Percentiles rank a stretch among this genome's conserved stretches.
Conservation (phyloP, 257 asterid species). For the Verbena officinalis region DNA sequence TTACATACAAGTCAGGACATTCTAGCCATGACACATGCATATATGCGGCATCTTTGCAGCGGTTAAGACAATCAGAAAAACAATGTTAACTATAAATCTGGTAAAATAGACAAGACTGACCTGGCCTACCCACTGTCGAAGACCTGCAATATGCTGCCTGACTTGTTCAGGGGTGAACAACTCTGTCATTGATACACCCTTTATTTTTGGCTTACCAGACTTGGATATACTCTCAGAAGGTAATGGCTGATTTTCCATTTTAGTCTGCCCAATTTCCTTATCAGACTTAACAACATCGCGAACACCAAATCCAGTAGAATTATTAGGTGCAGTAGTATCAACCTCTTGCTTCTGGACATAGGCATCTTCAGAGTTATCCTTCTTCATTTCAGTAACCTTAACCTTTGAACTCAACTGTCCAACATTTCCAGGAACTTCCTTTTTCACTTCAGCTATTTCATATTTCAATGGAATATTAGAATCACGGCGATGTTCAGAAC, state of each 20-base stretch:
- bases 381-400: constrained; percentile 40
- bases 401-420: constrained; percentile 50
- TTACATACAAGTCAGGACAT: constrained; percentile 9
- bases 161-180: constrained; percentile 96
- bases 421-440: constrained; percentile 53
- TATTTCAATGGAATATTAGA: constrained; percentile 45
- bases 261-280: constrained; percentile 55
- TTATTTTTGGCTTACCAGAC: constrained; percentile 88
- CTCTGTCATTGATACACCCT: constrained; percentile 94
- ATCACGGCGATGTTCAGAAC: constrained; percentile 44
- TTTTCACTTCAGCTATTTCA: constrained; percentile 55
- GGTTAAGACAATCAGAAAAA: constrained; percentile 12
- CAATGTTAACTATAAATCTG: constrained; percentile 13
- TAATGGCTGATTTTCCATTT: constrained; percentile 50
- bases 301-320: constrained; percentile 46
- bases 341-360: constrained; percentile 42
- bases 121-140: constrained; percentile 99
- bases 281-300: constrained; percentile 58
- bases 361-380: constrained; percentile 45
- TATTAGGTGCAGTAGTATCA: constrained; percentile 46
- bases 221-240: constrained; percentile 70
- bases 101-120: constrained; percentile 46
- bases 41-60: constrained; percentile 23
- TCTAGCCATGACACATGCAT: constrained; percentile 29
- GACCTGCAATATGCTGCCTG: constrained; percentile 80